These are phyloP conservation scores for Pelargonium australe DNA, from an alignment of 441 rosid species.

Conservation along the genomic window DNA sequence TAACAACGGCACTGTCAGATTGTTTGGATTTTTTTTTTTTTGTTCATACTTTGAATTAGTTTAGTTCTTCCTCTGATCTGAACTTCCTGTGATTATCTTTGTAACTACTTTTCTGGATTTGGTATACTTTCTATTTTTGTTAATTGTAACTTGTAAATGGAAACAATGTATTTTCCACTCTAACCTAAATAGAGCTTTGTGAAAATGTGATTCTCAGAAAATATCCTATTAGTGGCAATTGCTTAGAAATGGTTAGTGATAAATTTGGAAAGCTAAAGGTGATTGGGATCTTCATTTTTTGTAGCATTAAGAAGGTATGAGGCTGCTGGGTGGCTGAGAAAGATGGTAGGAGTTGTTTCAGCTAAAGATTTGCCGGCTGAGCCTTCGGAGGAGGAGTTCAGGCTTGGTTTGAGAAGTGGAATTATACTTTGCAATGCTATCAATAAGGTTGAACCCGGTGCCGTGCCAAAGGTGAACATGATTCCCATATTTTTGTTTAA, in stretches of 20 bases:
- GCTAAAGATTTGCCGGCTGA: conserved; percentile 81
- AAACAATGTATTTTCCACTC: too few species aligned
- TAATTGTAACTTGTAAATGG: too few species aligned
- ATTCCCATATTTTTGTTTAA: background rate
- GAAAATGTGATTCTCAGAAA: too few species aligned
- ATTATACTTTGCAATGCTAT: conserved; percentile 76
- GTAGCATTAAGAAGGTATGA: conserved; percentile 70
- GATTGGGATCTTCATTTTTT: background rate
- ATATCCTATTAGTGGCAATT: background rate
- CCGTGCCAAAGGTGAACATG: conserved; percentile 59
- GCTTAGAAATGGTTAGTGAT: background rate
- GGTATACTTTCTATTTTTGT: too few species aligned
- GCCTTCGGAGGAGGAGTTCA: conserved; percentile 79
- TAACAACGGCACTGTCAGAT: background rate
- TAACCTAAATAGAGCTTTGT: too few species aligned
- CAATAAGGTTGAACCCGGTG: conserved; percentile 72
- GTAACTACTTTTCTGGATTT: too few species aligned
- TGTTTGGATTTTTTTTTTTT: background rate
- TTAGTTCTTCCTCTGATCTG: background rate
- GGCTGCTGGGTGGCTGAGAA: conserved; percentile 83
- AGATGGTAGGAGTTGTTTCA: conserved; percentile 70
- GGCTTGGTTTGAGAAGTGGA: conserved; percentile 86
- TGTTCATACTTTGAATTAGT: background rate
- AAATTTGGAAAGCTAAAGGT: background rate
- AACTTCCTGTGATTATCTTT: too few species aligned